Evolutionary conservation across 352 stramenopile species (phyloP).

Genomic region (Globisporangium abappressorium): DNA sequence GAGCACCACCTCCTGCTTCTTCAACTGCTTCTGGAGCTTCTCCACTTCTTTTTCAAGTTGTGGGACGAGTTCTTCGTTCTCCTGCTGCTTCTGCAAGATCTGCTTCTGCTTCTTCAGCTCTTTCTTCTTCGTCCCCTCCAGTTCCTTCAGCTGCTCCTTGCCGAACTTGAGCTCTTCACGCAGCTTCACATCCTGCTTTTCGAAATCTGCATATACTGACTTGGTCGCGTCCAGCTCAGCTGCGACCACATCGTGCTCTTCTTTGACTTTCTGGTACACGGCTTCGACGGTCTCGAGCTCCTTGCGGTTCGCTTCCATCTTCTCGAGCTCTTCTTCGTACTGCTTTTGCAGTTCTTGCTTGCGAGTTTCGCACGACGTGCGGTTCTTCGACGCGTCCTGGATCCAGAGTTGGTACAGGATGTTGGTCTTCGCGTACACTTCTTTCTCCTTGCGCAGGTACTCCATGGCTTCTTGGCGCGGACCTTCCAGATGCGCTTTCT

Average conservation of each 20-base stretch:
- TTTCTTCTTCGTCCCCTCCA: constrained; percentile 87
- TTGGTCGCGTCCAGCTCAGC: constrained; percentile 89
- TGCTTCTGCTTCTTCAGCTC: constrained; percentile 92
- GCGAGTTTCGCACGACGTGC: constrained; percentile 59
- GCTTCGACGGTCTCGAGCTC: constrained; percentile 82
- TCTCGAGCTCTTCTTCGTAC: constrained; percentile 61
- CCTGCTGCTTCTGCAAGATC: constrained; percentile 71
- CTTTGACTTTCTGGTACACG: constrained; percentile 77
- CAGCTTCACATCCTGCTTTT: constrained; percentile 97
- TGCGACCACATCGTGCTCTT: constrained; percentile 83
- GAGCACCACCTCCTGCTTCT: constrained; percentile 87
- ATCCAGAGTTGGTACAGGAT: constrained; percentile 96
- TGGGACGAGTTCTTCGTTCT: constrained; percentile 88
- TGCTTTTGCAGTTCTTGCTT: constrained; percentile 72
- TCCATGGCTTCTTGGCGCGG: constrained; percentile 94
- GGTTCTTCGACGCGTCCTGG: constrained; percentile 77
- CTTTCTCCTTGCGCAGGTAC: constrained; percentile 93
- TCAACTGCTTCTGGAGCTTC: constrained; percentile 62
- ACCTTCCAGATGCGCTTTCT: constrained; percentile 93
- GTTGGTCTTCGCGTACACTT: constrained; percentile 96
- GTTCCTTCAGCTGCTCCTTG: constrained; percentile 91
- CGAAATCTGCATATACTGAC: constrained; percentile 93
- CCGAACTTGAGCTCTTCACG: constrained; percentile 96
- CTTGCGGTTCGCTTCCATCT: constrained; percentile 74
- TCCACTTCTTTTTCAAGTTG: constrained; percentile 84